Base-by-base conservation (phyloP, 2,329 filamentous ascomycete genomes). In the Macroventuria anomochaeta region DNA sequence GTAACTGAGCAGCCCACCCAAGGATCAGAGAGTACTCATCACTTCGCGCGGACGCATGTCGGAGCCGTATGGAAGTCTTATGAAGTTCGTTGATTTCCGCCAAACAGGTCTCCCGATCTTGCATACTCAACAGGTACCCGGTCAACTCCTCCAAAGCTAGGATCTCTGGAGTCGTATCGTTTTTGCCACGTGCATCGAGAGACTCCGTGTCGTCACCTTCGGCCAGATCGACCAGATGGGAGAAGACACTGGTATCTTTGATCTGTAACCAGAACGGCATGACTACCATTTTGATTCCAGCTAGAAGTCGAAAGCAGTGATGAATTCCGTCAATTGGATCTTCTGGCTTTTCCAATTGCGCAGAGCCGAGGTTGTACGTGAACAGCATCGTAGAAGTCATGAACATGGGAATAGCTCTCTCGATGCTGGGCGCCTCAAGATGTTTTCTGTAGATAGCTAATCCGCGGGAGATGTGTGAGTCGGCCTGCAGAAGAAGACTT, bases 281-380 rank as follows among this genome's bases (percentile, higher is more conserved):
- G 5, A 68, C 55, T 7, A 71, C 67, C 15, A 69, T 46, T 31
- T 57, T 60, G 32, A 71, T 65, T 11, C 68, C 68, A 25, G 65
- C 63, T 2, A 69, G 48, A 0, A 71, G 46, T 44, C 67, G 63
- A 48, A 71, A 68, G 47, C 67, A 68, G 33, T 71, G 68, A 20
- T 66, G 65, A 13, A 71, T 54, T 12, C 62, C 61, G 12, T 54
- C 51, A 7, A 71, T 67, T 13, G 68, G 62, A 43, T 71, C 64
- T 25, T 70, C 65, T 21, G 67, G 65, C 25, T 52, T 58, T 39
- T 67, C 61, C 15, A 69, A 38, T 17, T 64, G 65, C n/a, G 63
- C 67, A 3, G 64, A 64, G 8, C 58, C 66, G 31, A 71, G 64
- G 43, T 70, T 66, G 55, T 71, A 71, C 5, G 59, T 66, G 7